phyloP scores from a whole-genome alignment of 2,329 filamentous ascomycete genomes.

The Fusarium burgessii region DNA sequence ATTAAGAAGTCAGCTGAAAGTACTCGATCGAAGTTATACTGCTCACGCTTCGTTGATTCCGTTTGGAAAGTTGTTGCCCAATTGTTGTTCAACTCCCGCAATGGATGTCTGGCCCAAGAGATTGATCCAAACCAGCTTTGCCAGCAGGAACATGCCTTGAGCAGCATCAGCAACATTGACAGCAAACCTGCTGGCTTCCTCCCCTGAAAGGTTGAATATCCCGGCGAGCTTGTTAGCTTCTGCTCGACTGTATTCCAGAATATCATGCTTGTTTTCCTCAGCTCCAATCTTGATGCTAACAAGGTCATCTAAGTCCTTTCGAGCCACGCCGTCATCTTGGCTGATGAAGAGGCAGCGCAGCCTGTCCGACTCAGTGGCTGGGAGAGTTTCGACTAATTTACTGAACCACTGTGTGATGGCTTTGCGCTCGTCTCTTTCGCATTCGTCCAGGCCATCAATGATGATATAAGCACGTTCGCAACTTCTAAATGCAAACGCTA shows the following conservation, averaged over 20 bases:
- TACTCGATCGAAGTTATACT: fast-evolving
- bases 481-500: too few relatives aligned
- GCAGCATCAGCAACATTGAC: fast-evolving
- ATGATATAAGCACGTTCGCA: not conserved
- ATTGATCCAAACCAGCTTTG: not conserved
- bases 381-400: fast-evolving
- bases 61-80: fast-evolving
- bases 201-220: fast-evolving
- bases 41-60: not conserved
- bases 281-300: fast-evolving
- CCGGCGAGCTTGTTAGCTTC: fast-evolving
- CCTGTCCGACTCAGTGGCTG: fast-evolving
- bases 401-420: not conserved
- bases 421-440: not conserved
- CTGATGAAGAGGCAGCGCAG: not conserved
- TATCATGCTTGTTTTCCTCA: fast-evolving
- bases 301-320: fast-evolving
- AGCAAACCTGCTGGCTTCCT: not conserved
- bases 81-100: fast-evolving
- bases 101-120: fast-evolving
- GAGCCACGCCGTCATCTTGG: fast-evolving
- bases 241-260: not conserved
- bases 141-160: not conserved
- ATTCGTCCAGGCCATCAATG: not conserved
- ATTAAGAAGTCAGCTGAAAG: fast-evolving